Conservation (phyloP, 805 yeast genomes). For the Hanseniaspora lindneri region DNA sequence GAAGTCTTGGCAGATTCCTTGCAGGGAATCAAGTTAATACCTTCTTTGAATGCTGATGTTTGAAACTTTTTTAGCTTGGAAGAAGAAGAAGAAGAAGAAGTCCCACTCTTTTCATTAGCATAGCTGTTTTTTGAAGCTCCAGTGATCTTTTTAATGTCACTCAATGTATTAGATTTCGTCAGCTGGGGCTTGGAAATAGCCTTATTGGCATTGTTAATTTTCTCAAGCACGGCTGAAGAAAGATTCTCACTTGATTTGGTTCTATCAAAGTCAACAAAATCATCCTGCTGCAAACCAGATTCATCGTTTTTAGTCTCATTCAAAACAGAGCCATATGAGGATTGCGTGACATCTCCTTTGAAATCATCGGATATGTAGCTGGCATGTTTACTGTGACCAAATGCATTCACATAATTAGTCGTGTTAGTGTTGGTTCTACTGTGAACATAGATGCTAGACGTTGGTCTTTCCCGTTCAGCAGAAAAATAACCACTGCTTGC, state of each 20-base stretch:
- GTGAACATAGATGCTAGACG: conserved; percentile 40
- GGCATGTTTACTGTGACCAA: background rate
- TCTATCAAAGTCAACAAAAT: conserved; percentile 1
- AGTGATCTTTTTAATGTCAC: conserved; percentile 2
- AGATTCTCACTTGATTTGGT: background rate
- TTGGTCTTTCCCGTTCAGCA: conserved; percentile 31
- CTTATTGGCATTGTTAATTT: too few species aligned
- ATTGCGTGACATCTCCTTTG: background rate
- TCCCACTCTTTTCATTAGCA: too few species aligned
- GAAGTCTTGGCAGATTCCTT: conserved; percentile 67
- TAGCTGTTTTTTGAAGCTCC: conserved; percentile 3
- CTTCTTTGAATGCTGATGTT: conserved; percentile 78
- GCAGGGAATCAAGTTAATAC: conserved; percentile 65
- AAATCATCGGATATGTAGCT: background rate
- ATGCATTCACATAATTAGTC: background rate
- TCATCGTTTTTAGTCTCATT: too few species aligned
- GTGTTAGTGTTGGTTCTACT: conserved; percentile 30
- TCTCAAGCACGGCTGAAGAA: too few species aligned
- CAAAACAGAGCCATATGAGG: background rate
- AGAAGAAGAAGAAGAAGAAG: conserved; percentile 42
- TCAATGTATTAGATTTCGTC: conserved; percentile 12
- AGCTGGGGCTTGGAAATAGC: too few species aligned
- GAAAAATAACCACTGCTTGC: background rate
- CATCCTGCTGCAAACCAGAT: too few species aligned
- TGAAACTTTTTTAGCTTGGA: conserved; percentile 41